Percentiles rank a stretch among this genome's conserved stretches.
phyloP scores from a whole-genome alignment of 169 alveolate species.

The Cryptosporidium bovis region DNA sequence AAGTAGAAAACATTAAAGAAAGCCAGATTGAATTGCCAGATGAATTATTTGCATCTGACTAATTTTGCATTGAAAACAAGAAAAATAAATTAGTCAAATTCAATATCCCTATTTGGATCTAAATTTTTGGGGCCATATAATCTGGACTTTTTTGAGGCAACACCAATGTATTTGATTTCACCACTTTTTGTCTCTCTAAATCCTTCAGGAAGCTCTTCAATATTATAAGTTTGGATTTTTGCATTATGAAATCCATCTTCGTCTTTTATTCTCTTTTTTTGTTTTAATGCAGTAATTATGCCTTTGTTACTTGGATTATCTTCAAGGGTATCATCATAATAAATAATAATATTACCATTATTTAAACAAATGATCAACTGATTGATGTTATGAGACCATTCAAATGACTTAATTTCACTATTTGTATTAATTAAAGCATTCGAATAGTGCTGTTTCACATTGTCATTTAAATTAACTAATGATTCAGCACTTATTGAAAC shows the following conservation, averaged over 20 bases:
- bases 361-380: constrained; percentile 40
- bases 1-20: background rate
- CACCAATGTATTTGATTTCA: constrained; percentile 59
- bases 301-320: constrained; percentile 58
- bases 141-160: constrained; percentile 36
- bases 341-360: constrained; percentile 9
- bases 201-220: constrained; percentile 58
- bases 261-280: constrained; percentile 5
- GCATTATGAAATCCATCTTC: constrained; percentile 48
- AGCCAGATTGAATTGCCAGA: background rate
- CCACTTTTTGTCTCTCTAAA: constrained; percentile 68
- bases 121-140: constrained; percentile 30
- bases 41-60: background rate
- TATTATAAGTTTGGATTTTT: constrained; percentile 22
- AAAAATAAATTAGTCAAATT: background rate
- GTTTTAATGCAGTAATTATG: constrained; percentile 15
- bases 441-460: background rate
- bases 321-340: constrained; percentile 35
- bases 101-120: background rate
- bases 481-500: background rate
- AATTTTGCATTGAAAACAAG: background rate
- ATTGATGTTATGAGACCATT: constrained; percentile 59
- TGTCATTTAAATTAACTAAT: background rate
- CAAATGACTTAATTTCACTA: constrained; percentile 20
- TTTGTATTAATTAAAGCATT: background rate